Percentiles rank a stretch among this genome's conserved stretches.
These are phyloP conservation scores for Nadsonia starkeyi-henricii DNA, from an alignment of 1,139 yeast genomes.

Conservation along the genomic window DNA sequence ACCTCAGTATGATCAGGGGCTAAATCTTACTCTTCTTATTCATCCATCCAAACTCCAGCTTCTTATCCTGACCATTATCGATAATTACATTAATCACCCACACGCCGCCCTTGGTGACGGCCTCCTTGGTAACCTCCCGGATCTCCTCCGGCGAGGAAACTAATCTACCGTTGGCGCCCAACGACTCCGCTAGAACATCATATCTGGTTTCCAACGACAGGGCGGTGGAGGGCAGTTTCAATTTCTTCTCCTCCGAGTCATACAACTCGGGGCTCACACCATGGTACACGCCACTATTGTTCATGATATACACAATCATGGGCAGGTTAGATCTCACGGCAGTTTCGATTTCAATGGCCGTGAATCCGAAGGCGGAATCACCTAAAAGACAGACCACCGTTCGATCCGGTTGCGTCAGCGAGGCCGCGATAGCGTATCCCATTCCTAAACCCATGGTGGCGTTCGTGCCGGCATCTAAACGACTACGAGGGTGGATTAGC, in stretches of 20 bases:
- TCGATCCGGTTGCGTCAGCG: conserved; percentile 31
- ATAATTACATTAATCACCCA: conserved; percentile 44
- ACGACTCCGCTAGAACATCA: conserved; percentile 36
- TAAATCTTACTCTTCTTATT: conserved; percentile 28
- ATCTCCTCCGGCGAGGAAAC: conserved; percentile 31
- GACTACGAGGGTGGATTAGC: conserved; percentile 34
- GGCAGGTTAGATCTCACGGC: conserved; percentile 40
- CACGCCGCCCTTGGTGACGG: conserved; percentile 28
- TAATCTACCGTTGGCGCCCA: conserved; percentile 42
- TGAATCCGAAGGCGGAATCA: conserved; percentile 60
- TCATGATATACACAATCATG: conserved; percentile 45
- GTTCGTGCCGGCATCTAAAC: conserved; percentile 57
- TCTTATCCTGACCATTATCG: conserved; percentile 39
- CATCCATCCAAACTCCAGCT: conserved; percentile 53
- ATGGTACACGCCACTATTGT: conserved; percentile 54
- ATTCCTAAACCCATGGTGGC: conserved; percentile 63
- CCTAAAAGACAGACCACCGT: conserved; percentile 49
- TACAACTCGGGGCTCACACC: conserved; percentile 32
- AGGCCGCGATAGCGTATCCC: conserved; percentile 53
- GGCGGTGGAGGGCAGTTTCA: conserved; percentile 44
- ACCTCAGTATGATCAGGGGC: conserved; percentile 4
- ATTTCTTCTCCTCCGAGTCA: conserved; percentile 12
- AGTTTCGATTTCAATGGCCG: conserved; percentile 53
- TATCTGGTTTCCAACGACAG: conserved; percentile 40
- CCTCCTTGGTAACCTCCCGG: conserved; percentile 26